phyloP scores from a whole-genome alignment of 1,284 basidiomycete species.

The Ustilago vetiveriae region DNA sequence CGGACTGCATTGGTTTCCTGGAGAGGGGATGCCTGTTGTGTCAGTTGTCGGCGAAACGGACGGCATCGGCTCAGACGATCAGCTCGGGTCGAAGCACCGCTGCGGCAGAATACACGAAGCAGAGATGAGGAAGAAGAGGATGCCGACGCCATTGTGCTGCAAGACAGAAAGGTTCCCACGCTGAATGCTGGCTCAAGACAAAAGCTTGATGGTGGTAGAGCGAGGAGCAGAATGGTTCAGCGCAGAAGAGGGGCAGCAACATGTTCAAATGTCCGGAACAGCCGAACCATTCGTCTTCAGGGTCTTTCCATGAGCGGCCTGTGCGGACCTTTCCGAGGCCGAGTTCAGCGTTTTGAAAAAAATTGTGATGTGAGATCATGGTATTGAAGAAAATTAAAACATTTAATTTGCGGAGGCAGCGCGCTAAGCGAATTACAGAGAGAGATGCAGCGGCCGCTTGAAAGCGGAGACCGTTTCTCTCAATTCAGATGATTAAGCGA shows the following conservation, averaged over 20 bases:
- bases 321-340: conserved; percentile 7
- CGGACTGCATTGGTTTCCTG: conserved; percentile 53
- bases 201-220: no score
- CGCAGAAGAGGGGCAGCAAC: background rate
- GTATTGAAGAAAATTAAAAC: no score
- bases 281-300: conserved; percentile 5
- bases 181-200: no score
- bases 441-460: no score
- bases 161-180: background rate
- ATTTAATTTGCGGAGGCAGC: background rate
- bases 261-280: conserved; percentile 3
- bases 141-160: conserved; percentile 9
- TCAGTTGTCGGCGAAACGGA: conserved; percentile 9
- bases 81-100: background rate
- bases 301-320: background rate
- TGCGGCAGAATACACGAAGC: conserved; percentile 8
- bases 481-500: no score
- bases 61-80: background rate
- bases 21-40: conserved; percentile 38
- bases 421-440: no score
- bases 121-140: conserved; percentile 16
- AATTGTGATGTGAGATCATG: background rate
- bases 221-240: no score
- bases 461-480: no score
- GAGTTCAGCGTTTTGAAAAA: background rate